A percentile compares a stretch with the other conserved stretches of the same genome.
Evolutionary conservation across 352 stramenopile genomes (phyloP).

Genomic region (Globisporangium okanoganense): DNA sequence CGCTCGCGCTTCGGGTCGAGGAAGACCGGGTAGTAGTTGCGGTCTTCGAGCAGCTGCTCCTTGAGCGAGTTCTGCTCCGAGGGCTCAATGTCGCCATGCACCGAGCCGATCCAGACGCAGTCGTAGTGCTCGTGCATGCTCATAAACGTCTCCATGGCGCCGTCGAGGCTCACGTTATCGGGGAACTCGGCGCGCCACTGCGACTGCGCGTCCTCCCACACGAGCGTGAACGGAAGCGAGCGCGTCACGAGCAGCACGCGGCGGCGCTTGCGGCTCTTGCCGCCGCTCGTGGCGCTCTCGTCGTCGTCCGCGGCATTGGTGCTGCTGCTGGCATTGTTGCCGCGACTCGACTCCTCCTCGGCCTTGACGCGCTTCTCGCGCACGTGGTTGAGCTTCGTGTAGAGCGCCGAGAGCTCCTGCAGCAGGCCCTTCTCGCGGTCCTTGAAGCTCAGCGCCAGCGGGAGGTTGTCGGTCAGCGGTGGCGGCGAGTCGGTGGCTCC

Average conservation of each 20-base stretch:
- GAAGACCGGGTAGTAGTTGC: conserved; percentile 91
- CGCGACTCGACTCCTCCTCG: conserved; percentile 43
- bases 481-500: conserved; percentile 13
- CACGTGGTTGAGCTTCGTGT: conserved; percentile 82
- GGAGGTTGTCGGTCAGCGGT: background rate
- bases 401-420: conserved; percentile 64
- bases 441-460: conserved; percentile 37
- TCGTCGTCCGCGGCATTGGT: conserved; percentile 23
- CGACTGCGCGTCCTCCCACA: conserved; percentile 73
- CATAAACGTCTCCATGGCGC: conserved; percentile 75
- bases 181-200: conserved; percentile 81
- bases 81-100: conserved; percentile 75
- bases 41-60: conserved; percentile 84
- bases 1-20: conserved; percentile 80
- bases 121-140: conserved; percentile 76
- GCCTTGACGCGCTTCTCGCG: conserved; percentile 72
- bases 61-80: conserved; percentile 79
- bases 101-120: conserved; percentile 81
- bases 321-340: conserved; percentile 18
- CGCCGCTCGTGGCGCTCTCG: conserved; percentile 3
- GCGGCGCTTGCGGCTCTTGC: conserved; percentile 34
- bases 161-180: conserved; percentile 65
- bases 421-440: conserved; percentile 69
- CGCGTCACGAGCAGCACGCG: conserved; percentile 76
- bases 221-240: conserved; percentile 71